phyloP scores from a whole-genome alignment of 2,329 filamentous ascomycete species.

The Pseudogymnoascus sp. region DNA sequence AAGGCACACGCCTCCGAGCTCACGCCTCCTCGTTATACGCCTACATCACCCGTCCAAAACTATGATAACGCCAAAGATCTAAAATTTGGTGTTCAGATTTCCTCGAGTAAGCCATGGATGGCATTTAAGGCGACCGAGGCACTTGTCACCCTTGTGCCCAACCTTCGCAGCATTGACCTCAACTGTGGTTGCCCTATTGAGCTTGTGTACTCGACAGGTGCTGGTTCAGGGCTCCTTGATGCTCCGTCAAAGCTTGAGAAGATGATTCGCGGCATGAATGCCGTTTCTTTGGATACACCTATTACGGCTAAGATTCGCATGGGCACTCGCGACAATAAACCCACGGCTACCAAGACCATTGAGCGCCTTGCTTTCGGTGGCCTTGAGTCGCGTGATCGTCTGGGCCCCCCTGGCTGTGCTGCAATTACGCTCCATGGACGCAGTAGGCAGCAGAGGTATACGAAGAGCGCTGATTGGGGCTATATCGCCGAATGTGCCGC shows the following conservation, averaged over 20 bases:
- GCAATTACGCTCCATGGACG: constrained; percentile 94
- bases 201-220: constrained; percentile 78
- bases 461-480: constrained; percentile 81
- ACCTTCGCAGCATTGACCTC: constrained; percentile 83
- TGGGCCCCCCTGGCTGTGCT: constrained; percentile 76
- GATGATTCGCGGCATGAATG: constrained; percentile 93
- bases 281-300: constrained; percentile 80
- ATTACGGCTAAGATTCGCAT: constrained; percentile 94
- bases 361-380: constrained; percentile 77
- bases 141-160: constrained; percentile 66
- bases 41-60: constrained; percentile 43
- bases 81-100: constrained; percentile 87
- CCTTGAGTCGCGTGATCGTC: constrained; percentile 58
- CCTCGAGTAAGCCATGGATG: constrained; percentile 84
- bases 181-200: constrained; percentile 98
- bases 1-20: constrained; percentile 84
- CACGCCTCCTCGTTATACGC: constrained; percentile 58
- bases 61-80: constrained; percentile 80
- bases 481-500: constrained; percentile 89
- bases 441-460: constrained; percentile 90
- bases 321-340: constrained; percentile 72
- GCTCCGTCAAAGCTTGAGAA: constrained; percentile 80
- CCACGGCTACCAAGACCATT: constrained; percentile 72
- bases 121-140: constrained; percentile 83
- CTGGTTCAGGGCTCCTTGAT: constrained; percentile 88